A percentile compares a stretch with the other conserved stretches of the same genome.
Conservation (phyloP, 208 protist genomes). For the Acanthamoeba healyi region DNA sequence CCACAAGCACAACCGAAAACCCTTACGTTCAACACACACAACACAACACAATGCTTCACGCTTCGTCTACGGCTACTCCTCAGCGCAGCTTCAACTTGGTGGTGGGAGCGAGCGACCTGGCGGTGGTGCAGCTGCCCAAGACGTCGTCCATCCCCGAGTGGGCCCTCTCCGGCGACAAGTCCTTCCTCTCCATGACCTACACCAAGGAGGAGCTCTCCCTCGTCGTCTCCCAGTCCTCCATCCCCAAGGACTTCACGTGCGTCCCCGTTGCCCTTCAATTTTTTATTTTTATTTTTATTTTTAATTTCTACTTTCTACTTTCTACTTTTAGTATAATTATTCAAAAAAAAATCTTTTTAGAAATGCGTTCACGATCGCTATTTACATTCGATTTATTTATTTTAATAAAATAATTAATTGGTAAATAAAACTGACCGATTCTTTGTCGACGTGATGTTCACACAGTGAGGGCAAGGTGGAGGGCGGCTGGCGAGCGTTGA, state of each 20-base stretch:
- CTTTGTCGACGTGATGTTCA: not conserved
- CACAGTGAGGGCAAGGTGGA: constrained; percentile 29
- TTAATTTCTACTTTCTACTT: too few relatives aligned
- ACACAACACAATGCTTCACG: constrained; percentile 1
- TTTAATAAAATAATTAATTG: not conserved
- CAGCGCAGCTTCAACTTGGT: constrained; percentile 49
- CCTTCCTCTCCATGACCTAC: constrained; percentile 67
- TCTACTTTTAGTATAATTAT: too few relatives aligned
- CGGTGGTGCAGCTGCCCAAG: constrained; percentile 12
- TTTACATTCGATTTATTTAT: too few relatives aligned
- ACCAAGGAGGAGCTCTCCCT: constrained; percentile 64
- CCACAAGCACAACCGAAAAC: not conserved
- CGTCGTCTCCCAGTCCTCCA: not conserved
- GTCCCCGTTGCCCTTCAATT: not conserved
- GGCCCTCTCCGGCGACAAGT: not conserved
- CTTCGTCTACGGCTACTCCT: not conserved
- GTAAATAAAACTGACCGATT: not conserved
- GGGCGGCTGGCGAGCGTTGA: constrained; percentile 48
- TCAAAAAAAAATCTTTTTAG: not conserved
- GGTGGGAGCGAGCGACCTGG: not conserved
- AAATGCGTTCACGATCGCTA: too few relatives aligned
- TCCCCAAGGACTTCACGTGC: constrained; percentile 1
- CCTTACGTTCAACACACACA: not conserved
- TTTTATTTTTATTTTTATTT: too few relatives aligned
- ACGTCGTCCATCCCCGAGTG: not conserved